Evolutionary conservation across 345 rosid genomes (phyloP).

Genomic region (Triadica sebifera): DNA sequence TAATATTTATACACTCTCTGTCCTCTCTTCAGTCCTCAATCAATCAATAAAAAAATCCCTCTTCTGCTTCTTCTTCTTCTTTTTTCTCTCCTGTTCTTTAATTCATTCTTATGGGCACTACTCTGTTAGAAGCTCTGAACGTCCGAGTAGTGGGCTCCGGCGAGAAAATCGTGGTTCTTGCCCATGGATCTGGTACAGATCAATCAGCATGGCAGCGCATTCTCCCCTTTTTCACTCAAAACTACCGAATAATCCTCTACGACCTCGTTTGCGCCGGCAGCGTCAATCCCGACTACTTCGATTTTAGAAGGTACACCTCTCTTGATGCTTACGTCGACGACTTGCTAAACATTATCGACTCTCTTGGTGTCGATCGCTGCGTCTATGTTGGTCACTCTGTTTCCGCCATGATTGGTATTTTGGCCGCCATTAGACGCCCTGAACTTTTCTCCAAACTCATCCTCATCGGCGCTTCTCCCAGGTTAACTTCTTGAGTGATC

Average conservation of each 20-base stretch:
- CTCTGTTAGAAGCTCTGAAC: conserved; percentile 65
- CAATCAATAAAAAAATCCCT: too few species aligned
- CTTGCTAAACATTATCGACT: conserved; percentile 65
- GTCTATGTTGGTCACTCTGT: conserved; percentile 82
- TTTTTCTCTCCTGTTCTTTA: background rate
- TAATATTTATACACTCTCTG: background rate
- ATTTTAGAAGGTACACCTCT: conserved; percentile 54
- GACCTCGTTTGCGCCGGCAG: conserved; percentile 89
- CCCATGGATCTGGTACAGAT: conserved; percentile 87
- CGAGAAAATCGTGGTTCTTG: conserved; percentile 59
- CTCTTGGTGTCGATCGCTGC: conserved; percentile 56
- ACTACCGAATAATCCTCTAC: conserved; percentile 56
- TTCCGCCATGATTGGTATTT: conserved; percentile 82
- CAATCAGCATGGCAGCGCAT: conserved; percentile 86
- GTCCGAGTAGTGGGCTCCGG: conserved; percentile 69
- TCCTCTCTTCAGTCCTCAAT: too few species aligned
- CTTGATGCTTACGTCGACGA: conserved; percentile 82
- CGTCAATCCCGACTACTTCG: conserved; percentile 77
- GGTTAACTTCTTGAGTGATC: conserved; percentile 25
- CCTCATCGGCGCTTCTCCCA: conserved; percentile 77
- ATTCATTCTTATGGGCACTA: conserved; percentile 37
- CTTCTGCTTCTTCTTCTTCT: background rate
- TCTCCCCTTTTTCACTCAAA: conserved; percentile 54
- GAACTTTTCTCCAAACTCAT: conserved; percentile 73
- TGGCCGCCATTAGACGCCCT: conserved; percentile 81